Conservation (phyloP, 2,329 filamentous ascomycete genomes). For the Talaromyces amestolkiae region DNA sequence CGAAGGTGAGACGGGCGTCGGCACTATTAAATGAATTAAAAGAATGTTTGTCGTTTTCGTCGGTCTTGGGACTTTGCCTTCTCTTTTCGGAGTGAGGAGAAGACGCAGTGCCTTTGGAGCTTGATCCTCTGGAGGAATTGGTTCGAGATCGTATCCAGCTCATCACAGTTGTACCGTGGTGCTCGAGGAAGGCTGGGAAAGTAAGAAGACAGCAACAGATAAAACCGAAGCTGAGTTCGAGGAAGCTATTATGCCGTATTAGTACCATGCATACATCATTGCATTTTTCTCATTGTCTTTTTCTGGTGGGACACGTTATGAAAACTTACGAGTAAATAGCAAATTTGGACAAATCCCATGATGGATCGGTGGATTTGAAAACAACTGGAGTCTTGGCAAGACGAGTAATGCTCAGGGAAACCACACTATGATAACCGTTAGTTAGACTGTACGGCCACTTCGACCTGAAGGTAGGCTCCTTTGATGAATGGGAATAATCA, state of each 20-base stretch:
- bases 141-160: constrained; percentile 5
- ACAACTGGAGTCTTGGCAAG: constrained; percentile 9
- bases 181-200: constrained; percentile 11
- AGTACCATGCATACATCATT: background rate
- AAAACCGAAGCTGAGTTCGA: constrained; percentile 14
- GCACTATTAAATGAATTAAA: constrained; percentile 3
- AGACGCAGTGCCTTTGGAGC: background rate
- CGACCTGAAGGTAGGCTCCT: background rate
- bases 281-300: background rate
- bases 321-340: constrained; percentile 7
- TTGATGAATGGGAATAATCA: background rate
- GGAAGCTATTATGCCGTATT: background rate
- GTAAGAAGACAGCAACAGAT: constrained; percentile 12
- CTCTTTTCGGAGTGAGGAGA: background rate
- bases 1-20: constrained; percentile 2
- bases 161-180: background rate
- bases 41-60: background rate
- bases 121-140: background rate
- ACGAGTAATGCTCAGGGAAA: constrained; percentile 7
- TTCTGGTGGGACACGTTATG: background rate
- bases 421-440: constrained; percentile 1
- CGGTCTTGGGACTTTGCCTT: background rate
- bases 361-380: constrained; percentile 11
- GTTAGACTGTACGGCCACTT: background rate
- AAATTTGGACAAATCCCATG: constrained; percentile 7